These are phyloP conservation scores for Phylloporus sp. DNA, from an alignment of 768 basidiomycete species.

Conservation along the genomic window DNA sequence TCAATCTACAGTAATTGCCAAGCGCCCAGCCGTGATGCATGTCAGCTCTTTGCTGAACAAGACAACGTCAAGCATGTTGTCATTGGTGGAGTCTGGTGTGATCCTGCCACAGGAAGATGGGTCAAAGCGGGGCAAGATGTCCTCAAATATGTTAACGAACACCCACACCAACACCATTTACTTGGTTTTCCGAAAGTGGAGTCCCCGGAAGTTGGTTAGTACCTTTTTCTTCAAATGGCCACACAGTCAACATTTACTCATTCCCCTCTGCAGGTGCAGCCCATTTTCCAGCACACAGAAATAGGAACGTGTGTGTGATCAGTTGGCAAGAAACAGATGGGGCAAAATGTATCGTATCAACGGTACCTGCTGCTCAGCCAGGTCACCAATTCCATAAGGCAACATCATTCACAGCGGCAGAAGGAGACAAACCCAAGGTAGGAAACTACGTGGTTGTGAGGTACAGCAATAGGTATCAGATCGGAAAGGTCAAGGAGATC, in stretches of 20 bases:
- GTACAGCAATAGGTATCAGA: background rate
- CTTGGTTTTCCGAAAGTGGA: background rate
- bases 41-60: slow-evolving; percentile 6
- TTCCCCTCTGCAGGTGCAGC: too few relatives aligned
- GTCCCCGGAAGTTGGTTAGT: background rate
- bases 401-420: background rate
- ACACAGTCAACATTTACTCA: too few relatives aligned
- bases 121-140: background rate
- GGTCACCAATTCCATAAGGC: background rate
- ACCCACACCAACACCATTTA: background rate
- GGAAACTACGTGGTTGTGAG: background rate
- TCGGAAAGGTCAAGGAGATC: slow-evolving; percentile 1
- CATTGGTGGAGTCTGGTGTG: slow-evolving; percentile 11
- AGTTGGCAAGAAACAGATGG: background rate
- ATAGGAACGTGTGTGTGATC: background rate
- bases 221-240: too few relatives aligned
- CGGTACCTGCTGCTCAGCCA: background rate
- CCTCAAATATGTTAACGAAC: background rate
- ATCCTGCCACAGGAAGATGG: background rate
- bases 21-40: slow-evolving; percentile 25
- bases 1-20: slow-evolving; percentile 29
- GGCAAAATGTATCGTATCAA: background rate
- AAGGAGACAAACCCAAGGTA: background rate
- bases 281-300: too few relatives aligned
- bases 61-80: slow-evolving; percentile 15